Evolutionary conservation across 1,139 yeast genomes (phyloP).

Genomic region (Yamadazyma trypodendri): DNA sequence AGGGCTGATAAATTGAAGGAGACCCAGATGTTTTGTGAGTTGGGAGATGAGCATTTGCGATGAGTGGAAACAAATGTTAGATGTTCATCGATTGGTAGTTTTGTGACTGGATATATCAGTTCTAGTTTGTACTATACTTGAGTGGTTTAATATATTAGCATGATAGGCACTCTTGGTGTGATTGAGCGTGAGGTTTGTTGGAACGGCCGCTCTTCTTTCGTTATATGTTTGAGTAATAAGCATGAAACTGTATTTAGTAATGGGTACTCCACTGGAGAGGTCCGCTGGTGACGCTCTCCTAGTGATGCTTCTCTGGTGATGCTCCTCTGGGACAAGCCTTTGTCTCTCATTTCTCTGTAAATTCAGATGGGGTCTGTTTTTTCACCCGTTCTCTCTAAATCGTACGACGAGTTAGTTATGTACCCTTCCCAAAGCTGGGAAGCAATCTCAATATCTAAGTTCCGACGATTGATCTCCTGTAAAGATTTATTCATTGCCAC

Average conservation of each 20-base stretch:
- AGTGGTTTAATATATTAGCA: conserved; percentile 2
- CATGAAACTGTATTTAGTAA: too few relatives aligned
- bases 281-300: background rate
- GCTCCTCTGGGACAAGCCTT: background rate
- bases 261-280: background rate
- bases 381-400: conserved; percentile 69
- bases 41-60: conserved; percentile 1
- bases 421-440: conserved; percentile 85
- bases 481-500: conserved; percentile 59
- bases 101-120: background rate
- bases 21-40: background rate
- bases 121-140: conserved; percentile 1
- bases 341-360: background rate
- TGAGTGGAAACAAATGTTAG: background rate
- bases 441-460: conserved; percentile 69
- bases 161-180: background rate
- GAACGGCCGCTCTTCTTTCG: too few relatives aligned
- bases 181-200: background rate
- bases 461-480: conserved; percentile 62
- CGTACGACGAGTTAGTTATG: conserved; percentile 67
- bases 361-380: conserved; percentile 49
- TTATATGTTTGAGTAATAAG: too few relatives aligned
- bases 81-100: background rate
- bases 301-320: background rate
- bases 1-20: too few relatives aligned